A percentile compares a stretch with the other conserved stretches of the same genome.
Conservation (phyloP, 768 basidiomycete genomes). For the Tulasnella sp. region DNA sequence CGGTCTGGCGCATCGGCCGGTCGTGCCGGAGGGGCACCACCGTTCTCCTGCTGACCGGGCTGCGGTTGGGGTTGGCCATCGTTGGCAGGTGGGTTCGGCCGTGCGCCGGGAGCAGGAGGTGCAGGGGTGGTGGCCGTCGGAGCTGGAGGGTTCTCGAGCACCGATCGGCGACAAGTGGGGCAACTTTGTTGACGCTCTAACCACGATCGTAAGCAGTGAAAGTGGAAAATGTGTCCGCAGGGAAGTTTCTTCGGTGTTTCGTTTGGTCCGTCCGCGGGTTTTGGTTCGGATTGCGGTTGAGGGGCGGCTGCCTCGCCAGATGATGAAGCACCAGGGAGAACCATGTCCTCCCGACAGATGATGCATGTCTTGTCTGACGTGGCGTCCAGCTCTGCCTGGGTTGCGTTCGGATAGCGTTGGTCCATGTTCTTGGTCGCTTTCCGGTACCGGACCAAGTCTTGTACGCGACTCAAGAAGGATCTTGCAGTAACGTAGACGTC, state of each 20-base stretch:
- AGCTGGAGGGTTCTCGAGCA: slow-evolving; percentile 39
- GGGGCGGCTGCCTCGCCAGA: slow-evolving; percentile 4
- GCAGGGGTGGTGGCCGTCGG: neutral
- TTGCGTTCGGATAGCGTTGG: slow-evolving; percentile 85
- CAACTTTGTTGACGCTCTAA: slow-evolving; percentile 97
- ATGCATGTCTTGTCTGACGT: slow-evolving; percentile 92
- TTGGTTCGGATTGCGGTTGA: slow-evolving; percentile 3
- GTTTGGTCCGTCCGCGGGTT: slow-evolving; percentile 49
- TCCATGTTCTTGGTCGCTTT: slow-evolving; percentile 96
- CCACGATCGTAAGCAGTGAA: slow-evolving; percentile 95
- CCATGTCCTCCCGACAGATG: slow-evolving; percentile 96
- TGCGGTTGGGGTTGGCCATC: neutral
- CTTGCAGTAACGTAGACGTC: slow-evolving; percentile 94
- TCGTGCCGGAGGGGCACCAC: neutral
- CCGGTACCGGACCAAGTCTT: slow-evolving; percentile 84
- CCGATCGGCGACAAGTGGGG: slow-evolving; percentile 83
- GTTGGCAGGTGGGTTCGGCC: neutral
- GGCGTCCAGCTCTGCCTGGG: slow-evolving; percentile 64
- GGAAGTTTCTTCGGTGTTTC: slow-evolving; percentile 93
- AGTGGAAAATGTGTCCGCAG: slow-evolving; percentile 97
- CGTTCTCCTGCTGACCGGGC: neutral
- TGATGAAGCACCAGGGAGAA: slow-evolving; percentile 24
- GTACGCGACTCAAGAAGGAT: slow-evolving; percentile 78
- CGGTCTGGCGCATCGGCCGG: neutral
- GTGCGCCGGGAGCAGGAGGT: neutral